Conservation (phyloP, 345 rosid genomes). For the Camelina hispida region DNA sequence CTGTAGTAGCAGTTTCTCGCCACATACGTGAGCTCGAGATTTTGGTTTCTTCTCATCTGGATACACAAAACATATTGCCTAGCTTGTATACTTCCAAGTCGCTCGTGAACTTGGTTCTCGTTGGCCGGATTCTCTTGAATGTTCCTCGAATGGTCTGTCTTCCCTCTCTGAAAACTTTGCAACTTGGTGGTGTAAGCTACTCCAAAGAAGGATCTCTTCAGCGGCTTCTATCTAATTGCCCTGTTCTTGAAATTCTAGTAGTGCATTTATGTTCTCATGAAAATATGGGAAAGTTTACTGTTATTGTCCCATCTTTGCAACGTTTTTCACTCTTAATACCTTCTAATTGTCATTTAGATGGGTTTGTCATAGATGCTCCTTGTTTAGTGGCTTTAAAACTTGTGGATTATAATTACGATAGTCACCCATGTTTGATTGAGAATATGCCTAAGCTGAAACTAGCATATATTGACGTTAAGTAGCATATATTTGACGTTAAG, state of each 20-base stretch:
- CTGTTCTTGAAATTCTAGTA: no score
- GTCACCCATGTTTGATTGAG: background rate
- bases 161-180: background rate
- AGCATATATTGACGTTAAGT: background rate
- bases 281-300: background rate
- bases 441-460: background rate
- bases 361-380: background rate
- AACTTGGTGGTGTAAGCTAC: background rate
- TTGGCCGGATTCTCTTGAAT: background rate
- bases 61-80: background rate
- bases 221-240: background rate
- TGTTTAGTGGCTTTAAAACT: background rate
- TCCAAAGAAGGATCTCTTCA: background rate
- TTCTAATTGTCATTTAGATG: background rate
- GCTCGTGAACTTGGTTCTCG: background rate
- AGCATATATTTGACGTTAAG: no score
- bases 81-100: background rate
- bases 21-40: background rate
- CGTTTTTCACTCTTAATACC: background rate
- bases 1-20: background rate
- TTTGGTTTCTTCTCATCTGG: background rate
- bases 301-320: conserved; percentile 1
- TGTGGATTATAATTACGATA: background rate
- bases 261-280: background rate
- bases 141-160: background rate